A percentile compares a stretch with the other conserved stretches of the same genome.
phyloP scores from a whole-genome alignment of 768 basidiomycete species.

The Suillus fuscotomentosus region DNA sequence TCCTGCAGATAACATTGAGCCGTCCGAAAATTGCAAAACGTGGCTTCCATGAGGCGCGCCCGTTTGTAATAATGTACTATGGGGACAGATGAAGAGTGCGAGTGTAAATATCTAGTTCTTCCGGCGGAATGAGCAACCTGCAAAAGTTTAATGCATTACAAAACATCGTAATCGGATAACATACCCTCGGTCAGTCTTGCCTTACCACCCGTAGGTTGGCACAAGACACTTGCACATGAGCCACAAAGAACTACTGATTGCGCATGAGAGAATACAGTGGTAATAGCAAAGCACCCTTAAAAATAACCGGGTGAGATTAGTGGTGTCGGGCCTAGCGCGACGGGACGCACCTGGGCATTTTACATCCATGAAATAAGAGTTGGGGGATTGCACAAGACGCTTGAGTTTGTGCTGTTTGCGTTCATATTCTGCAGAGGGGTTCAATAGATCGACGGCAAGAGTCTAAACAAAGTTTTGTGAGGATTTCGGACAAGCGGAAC shows the following conservation, averaged over 20 bases:
- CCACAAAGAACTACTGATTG: constrained; percentile 96
- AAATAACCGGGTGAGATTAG: not conserved
- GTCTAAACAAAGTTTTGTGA: constrained; percentile 47
- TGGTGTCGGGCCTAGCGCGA: no score
- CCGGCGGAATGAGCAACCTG: constrained; percentile 97
- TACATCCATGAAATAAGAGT: constrained; percentile 99
- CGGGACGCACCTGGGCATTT: constrained; percentile 88
- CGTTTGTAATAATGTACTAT: not conserved
- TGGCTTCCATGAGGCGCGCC: not conserved
- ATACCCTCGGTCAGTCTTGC: constrained; percentile 96
- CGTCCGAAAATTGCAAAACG: not conserved
- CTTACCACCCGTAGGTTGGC: constrained; percentile 98
- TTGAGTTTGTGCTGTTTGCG: constrained; percentile 97
- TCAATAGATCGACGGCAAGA: constrained; percentile 97
- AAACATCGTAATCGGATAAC: constrained; percentile 21
- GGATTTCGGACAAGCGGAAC: not conserved
- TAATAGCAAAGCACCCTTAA: constrained; percentile 90
- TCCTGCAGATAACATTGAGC: not conserved
- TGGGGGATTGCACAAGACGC: constrained; percentile 96
- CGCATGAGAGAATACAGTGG: constrained; percentile 98
- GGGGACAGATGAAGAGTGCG: not conserved
- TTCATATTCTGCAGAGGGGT: constrained; percentile 88
- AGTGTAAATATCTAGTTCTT: constrained; percentile 61
- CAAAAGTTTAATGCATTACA: constrained; percentile 11
- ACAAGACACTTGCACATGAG: constrained; percentile 90